A percentile compares a stretch with the other conserved stretches of the same genome.
Conservation (phyloP, 257 asterid genomes). For the Ilex aquifolium region DNA sequence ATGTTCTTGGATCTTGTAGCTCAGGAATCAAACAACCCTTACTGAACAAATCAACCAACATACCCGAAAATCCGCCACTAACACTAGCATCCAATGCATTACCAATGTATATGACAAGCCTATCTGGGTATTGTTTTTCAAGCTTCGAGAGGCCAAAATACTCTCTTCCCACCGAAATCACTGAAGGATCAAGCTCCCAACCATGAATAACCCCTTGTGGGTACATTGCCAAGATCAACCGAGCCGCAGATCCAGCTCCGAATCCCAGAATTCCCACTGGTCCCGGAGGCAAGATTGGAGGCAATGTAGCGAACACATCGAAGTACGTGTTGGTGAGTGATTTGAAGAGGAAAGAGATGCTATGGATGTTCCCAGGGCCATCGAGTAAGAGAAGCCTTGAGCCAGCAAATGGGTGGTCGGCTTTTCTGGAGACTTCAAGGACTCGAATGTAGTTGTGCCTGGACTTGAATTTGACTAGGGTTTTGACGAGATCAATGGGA, state of each 20-base stretch:
- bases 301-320: slow-evolving; percentile 82
- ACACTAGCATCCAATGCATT: slow-evolving; percentile 46
- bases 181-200: slow-evolving; percentile 85
- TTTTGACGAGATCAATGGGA: slow-evolving; percentile 71
- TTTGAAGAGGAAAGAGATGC: slow-evolving; percentile 66
- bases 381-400: slow-evolving; percentile 80
- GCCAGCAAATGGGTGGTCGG: slow-evolving; percentile 87
- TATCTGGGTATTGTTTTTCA: slow-evolving; percentile 41
- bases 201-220: slow-evolving; percentile 53
- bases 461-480: slow-evolving; percentile 75
- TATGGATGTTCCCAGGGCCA: slow-evolving; percentile 93
- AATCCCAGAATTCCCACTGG: slow-evolving; percentile 81
- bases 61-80: slow-evolving; percentile 64
- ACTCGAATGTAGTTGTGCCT: slow-evolving; percentile 77
- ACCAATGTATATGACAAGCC: slow-evolving; percentile 53
- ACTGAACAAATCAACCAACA: slow-evolving; percentile 59
- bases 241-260: slow-evolving; percentile 84
- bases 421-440: slow-evolving; percentile 69
- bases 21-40: slow-evolving; percentile 74
- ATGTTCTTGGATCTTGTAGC: slow-evolving; percentile 57
- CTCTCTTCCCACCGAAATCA: slow-evolving; percentile 63
- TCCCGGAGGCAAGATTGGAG: slow-evolving; percentile 79
- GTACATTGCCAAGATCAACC: slow-evolving; percentile 51
- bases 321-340: slow-evolving; percentile 63
- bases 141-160: slow-evolving; percentile 64